phyloP scores from a whole-genome alignment of 1,139 yeast species.

The Geotrichum carabidarum region DNA sequence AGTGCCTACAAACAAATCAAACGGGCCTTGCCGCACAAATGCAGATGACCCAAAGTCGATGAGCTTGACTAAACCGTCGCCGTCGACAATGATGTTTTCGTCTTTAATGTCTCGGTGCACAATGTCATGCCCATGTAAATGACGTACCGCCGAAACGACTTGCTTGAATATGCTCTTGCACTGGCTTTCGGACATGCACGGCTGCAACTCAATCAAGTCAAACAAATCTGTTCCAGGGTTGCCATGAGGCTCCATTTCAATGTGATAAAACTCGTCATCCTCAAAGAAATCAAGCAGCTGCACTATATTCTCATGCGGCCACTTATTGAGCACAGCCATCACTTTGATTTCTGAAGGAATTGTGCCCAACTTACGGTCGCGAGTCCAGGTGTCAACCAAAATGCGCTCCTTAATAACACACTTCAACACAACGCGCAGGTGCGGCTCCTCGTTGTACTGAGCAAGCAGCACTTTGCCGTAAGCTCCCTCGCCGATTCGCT shows the following conservation, averaged over 20 bases:
- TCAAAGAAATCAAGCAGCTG: slow-evolving; percentile 85
- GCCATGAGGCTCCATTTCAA: slow-evolving; percentile 89
- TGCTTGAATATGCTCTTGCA: slow-evolving; percentile 75
- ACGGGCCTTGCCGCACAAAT: slow-evolving; percentile 82
- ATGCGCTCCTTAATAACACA: slow-evolving; percentile 89
- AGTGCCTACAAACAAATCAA: slow-evolving; percentile 95
- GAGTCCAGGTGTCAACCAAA: slow-evolving; percentile 93
- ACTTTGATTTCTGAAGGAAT: slow-evolving; percentile 93
- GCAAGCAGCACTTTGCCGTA: slow-evolving; percentile 89
- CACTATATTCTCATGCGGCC: slow-evolving; percentile 84
- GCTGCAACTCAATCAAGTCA: slow-evolving; percentile 80
- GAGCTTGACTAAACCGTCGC: slow-evolving; percentile 50
- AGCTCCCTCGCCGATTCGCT: slow-evolving; percentile 92
- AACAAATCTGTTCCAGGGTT: slow-evolving; percentile 84
- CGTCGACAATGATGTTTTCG: slow-evolving; percentile 83
- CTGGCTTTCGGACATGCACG: slow-evolving; percentile 71
- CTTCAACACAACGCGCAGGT: slow-evolving; percentile 70
- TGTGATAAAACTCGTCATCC: slow-evolving; percentile 78
- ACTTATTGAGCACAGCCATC: slow-evolving; percentile 62
- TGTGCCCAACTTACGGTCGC: slow-evolving; percentile 85
- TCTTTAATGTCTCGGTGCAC: slow-evolving; percentile 95
- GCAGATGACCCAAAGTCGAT: slow-evolving; percentile 97
- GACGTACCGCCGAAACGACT: slow-evolving; percentile 68
- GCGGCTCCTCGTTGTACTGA: slow-evolving; percentile 56
- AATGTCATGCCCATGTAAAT: slow-evolving; percentile 78